phyloP scores from a whole-genome alignment of 139 green algal genomes.

The Haematococcus sp. region DNA sequence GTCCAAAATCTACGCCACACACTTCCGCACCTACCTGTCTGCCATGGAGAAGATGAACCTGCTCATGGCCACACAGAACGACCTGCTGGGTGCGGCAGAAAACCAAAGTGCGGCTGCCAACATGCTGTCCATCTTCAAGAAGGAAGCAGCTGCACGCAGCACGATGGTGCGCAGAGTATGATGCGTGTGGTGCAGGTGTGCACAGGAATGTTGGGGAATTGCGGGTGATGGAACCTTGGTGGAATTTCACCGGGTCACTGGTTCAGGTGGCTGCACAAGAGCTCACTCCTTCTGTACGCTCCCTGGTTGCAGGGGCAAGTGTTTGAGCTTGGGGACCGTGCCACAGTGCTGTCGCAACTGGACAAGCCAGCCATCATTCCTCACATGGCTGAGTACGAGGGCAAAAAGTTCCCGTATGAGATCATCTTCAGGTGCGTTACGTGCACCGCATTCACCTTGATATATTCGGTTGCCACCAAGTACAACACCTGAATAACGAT shows the following conservation, averaged over 20 bases:
- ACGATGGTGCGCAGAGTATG: not conserved
- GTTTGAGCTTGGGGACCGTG: slow-evolving; percentile 73
- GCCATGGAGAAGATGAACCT: slow-evolving; percentile 70
- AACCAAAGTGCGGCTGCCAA: not conserved
- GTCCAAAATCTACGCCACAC: slow-evolving; percentile 69
- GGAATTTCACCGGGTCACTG: too few relatives aligned
- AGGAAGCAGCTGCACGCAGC: not conserved
- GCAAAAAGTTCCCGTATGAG: slow-evolving; percentile 79
- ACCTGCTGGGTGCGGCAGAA: slow-evolving; percentile 23
- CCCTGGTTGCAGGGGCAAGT: slow-evolving; percentile 45
- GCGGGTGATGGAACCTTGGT: too few relatives aligned
- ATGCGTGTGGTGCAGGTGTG: not conserved
- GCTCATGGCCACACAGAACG: not conserved
- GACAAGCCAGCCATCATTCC: slow-evolving; percentile 83
- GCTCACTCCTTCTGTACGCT: too few relatives aligned
- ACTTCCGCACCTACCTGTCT: slow-evolving; percentile 88
- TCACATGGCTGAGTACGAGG: slow-evolving; percentile 77
- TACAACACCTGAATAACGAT: too few relatives aligned
- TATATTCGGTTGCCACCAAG: too few relatives aligned
- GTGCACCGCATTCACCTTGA: too few relatives aligned
- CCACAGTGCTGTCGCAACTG: slow-evolving; percentile 65
- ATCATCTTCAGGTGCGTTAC: slow-evolving; percentile 33
- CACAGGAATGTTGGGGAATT: too few relatives aligned
- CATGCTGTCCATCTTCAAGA: slow-evolving; percentile 1
- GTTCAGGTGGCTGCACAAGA: too few relatives aligned